Evolutionary conservation across 2,329 filamentous ascomycete species (phyloP), one percentile per base, ranked within the genome.

Genomic region (Penicillium rolfsii): DNA sequence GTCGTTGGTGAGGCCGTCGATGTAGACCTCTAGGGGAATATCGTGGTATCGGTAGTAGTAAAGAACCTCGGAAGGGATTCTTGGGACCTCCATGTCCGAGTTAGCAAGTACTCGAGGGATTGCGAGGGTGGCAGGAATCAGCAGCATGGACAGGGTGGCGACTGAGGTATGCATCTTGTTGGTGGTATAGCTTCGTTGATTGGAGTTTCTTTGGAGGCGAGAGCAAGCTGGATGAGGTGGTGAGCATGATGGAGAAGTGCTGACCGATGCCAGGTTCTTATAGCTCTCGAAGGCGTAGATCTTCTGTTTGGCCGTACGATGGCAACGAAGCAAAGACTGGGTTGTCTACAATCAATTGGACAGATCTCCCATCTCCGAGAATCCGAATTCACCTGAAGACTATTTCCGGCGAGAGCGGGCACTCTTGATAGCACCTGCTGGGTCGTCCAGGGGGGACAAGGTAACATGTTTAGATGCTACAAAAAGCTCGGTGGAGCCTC

Each of bases 41-140:
- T 26, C 16, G 30, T 56, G 28, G 30, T 36, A 46, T 46, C 33
- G 40, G 22, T 56, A 56, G 28, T 46, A 56, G 43, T 56, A 48
- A 22, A 48, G 43, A n/a, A 46, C 41, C 19, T 46, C 41, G 2
- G 40, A 24, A 7, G 53, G 53, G 3, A 56, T 48, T 6, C 22
- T 4, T 12, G 38, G 33, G 26, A n/a, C 16, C 14, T 46, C 53
- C 11, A 46, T 3, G 12, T 48, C 16, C 5, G 40, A n/a, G 33
- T 40, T 36, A 7, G 24, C n/a, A 19, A 1, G 9, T 4, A 16
- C 19, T 33, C 38, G 19, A 16, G 52, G 41, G 8, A 28, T 2
- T 22, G 52, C 52, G 28, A 56, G 41, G 19, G 41, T n/a, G 4
- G 14, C 14, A 11, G 53, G 19, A 8, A 33, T 45, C 26, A 36